These are phyloP conservation scores for Candida tallmaniae DNA, from an alignment of 805 yeast species.

Conservation along the genomic window DNA sequence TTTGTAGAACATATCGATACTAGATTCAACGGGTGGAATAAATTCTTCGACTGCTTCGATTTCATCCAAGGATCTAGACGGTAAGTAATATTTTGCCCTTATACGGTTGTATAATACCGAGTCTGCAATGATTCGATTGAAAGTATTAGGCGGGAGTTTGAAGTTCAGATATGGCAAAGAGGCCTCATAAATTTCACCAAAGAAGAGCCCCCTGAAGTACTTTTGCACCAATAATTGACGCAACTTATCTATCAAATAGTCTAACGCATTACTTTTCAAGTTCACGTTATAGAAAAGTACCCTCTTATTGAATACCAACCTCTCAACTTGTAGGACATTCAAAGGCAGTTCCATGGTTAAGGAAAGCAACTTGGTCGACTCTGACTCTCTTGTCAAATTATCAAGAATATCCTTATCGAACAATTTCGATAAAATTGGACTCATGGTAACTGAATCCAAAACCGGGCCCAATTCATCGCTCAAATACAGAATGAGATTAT, in stretches of 20 bases:
- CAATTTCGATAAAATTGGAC: constrained; percentile 4
- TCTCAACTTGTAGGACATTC: constrained; percentile 7
- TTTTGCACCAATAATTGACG: constrained; percentile 7
- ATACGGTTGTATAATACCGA: constrained; percentile 7
- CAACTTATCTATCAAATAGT: constrained; percentile 6
- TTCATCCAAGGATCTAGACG: constrained; percentile 17
- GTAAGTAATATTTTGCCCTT: constrained; percentile 23
- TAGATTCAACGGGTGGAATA: constrained; percentile 13
- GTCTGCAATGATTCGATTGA: constrained; percentile 18
- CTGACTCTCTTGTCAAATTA: constrained; percentile 21
- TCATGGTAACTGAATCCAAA: constrained; percentile 17
- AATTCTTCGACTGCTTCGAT: constrained; percentile 3
- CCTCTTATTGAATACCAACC: constrained; percentile 9
- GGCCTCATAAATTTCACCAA: constrained; percentile 12
- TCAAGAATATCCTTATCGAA: constrained; percentile 13
- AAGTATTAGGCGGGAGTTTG: constrained; percentile 17
- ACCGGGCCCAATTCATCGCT: constrained; percentile 24
- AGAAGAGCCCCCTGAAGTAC: constrained; percentile 8
- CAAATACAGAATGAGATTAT: constrained; percentile 17
- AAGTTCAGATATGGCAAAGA: constrained; percentile 12
- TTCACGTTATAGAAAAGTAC: constrained; percentile 7
- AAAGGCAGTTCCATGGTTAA: constrained; percentile 17
- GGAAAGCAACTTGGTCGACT: constrained; percentile 19
- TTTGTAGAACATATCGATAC: constrained; percentile 13
- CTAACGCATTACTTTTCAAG: constrained; percentile 5